Evolutionary conservation across 257 asterid species (phyloP).

Genomic region (Primulina tabacum): DNA sequence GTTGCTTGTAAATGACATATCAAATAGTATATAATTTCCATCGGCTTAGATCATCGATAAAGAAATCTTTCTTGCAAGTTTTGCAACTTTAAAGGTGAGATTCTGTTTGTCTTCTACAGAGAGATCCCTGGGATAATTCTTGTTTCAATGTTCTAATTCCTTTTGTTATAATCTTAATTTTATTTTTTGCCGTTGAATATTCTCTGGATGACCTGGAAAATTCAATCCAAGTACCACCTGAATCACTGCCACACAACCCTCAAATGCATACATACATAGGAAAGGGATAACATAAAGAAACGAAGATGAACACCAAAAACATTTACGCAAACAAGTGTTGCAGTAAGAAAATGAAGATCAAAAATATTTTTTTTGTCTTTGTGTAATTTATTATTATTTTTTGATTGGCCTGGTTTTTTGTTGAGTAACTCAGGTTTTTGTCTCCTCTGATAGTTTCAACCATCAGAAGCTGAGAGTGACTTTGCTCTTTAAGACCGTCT

Average conservation of each 20-base stretch:
- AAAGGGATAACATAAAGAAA: background rate
- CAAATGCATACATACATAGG: background rate
- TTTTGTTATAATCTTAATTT: background rate
- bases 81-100: background rate
- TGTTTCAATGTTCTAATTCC: background rate
- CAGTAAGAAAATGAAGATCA: background rate
- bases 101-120: background rate
- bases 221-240: background rate
- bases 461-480: background rate
- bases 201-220: background rate
- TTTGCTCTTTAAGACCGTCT: background rate
- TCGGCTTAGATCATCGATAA: background rate
- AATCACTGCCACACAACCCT: background rate
- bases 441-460: slow-evolving; percentile 20
- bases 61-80: background rate
- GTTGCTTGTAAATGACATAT: background rate
- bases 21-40: background rate
- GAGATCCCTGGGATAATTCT: background rate
- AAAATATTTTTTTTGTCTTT: background rate
- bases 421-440: slow-evolving; percentile 2
- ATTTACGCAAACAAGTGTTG: background rate
- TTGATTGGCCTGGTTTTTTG: slow-evolving; percentile 5
- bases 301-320: background rate
- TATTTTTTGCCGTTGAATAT: background rate
- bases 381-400: background rate